Conservation (phyloP, 2,329 filamentous ascomycete species). For the Paecilomyces sp. region DNA sequence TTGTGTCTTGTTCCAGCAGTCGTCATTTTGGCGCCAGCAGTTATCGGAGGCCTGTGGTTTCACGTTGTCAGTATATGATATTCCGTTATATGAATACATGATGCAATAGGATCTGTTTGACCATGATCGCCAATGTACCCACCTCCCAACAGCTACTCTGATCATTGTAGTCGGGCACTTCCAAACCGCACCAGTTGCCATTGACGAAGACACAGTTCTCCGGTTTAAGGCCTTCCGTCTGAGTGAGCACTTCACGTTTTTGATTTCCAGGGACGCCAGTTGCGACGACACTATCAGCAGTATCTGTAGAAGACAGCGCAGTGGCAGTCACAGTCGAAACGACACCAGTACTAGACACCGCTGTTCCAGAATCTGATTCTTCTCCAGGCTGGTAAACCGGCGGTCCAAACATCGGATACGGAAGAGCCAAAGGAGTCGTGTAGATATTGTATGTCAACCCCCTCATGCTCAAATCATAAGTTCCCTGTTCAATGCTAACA, state of each 20-base stretch:
- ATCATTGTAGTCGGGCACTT: conserved; percentile 51
- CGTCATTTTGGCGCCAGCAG: conserved; percentile 53
- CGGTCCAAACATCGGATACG: conserved; percentile 55
- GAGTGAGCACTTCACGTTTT: conserved; percentile 12
- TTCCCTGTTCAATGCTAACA: conserved; percentile 58
- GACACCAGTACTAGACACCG: not conserved
- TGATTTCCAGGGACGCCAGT: not conserved
- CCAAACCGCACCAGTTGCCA: conserved; percentile 64
- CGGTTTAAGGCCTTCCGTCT: conserved; percentile 49
- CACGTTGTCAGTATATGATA: not conserved
- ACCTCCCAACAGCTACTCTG: conserved; percentile 55
- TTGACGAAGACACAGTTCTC: conserved; percentile 55
- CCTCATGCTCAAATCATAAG: conserved; percentile 49
- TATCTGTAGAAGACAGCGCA: not conserved
- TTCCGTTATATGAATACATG: not conserved
- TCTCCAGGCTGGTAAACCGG: conserved; percentile 42
- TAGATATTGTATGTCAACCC: conserved; percentile 62
- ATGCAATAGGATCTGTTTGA: not conserved
- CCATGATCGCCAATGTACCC: conserved; percentile 9
- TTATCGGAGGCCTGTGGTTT: conserved; percentile 32
- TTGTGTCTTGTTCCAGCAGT: conserved; percentile 54
- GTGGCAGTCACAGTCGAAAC: conserved; percentile 2
- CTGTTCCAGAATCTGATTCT: conserved; percentile 1
- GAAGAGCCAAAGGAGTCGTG: conserved; percentile 40
- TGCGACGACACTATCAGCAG: not conserved